Percentiles rank a stretch among this genome's conserved stretches.
These are phyloP conservation scores for Xylariaceae sp. DNA, from an alignment of 2,329 filamentous ascomycete genomes.

Conservation along the genomic window DNA sequence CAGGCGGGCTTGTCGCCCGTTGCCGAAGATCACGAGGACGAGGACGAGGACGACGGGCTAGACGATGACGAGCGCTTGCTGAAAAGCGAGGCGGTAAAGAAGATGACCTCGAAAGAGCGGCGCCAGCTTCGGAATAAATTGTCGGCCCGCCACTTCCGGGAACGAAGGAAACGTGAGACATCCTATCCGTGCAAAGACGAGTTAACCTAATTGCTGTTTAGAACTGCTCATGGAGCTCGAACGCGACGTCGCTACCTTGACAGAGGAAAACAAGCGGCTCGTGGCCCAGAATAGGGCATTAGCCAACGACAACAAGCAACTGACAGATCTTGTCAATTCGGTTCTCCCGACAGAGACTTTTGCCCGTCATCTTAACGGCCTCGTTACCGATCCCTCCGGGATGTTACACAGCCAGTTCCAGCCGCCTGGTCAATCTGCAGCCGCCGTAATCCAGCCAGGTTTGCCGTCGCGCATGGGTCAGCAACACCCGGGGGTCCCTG, in stretches of 20 bases:
- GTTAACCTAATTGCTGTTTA: conserved; percentile 50
- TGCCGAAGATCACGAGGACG: too few relatives aligned
- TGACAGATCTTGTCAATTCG: too few relatives aligned
- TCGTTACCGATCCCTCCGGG: too few relatives aligned
- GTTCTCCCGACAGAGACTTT: too few relatives aligned
- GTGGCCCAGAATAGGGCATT: conserved; percentile 76
- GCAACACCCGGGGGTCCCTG: too few relatives aligned
- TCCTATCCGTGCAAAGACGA: conserved; percentile 1
- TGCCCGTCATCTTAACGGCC: too few relatives aligned
- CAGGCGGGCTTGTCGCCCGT: too few relatives aligned
- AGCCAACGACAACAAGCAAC: conserved; percentile 76
- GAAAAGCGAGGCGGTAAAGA: conserved; percentile 90
- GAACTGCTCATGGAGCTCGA: conserved; percentile 97
- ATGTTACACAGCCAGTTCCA: too few relatives aligned
- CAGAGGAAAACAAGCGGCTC: conserved; percentile 76
- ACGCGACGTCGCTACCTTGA: conserved; percentile 76
- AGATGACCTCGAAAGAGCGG: conserved; percentile 95
- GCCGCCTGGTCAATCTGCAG: too few relatives aligned
- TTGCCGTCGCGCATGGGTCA: too few relatives aligned
- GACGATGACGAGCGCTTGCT: conserved; percentile 76
- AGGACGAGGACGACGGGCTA: conserved; percentile 98
- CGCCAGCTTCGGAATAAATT: conserved; percentile 98
- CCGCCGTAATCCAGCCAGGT: too few relatives aligned
- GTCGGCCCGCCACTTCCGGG: conserved; percentile 93
- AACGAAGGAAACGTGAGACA: conserved; percentile 86